Conservation (phyloP, 768 basidiomycete genomes). For the Rhodotorula taiwanensis region DNA sequence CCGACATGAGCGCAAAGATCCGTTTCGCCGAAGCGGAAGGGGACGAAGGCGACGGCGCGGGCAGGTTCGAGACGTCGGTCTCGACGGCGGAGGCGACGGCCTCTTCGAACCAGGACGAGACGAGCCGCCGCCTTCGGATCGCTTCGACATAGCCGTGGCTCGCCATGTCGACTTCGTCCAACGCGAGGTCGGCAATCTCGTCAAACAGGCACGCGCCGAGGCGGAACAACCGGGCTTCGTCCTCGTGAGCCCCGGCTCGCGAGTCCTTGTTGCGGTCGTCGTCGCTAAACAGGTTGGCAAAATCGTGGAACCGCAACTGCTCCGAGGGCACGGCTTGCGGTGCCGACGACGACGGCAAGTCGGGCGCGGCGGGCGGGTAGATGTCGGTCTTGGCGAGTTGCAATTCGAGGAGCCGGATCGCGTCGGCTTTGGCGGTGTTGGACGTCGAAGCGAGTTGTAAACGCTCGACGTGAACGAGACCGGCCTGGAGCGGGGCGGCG, state of each 20-base stretch:
- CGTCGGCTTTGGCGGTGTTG: conserved; percentile 28
- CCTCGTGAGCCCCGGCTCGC: too few species aligned
- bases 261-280: too few species aligned
- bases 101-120: conserved; percentile 78
- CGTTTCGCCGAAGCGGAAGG: conserved; percentile 30
- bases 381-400: conserved; percentile 55
- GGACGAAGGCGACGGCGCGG: conserved; percentile 46
- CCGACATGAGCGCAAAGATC: conserved; percentile 73
- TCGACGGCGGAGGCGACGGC: conserved; percentile 67
- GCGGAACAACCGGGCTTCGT: conserved; percentile 75
- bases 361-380: conserved; percentile 58
- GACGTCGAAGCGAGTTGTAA: not conserved
- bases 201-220: conserved; percentile 86
- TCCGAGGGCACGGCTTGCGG: conserved; percentile 71
- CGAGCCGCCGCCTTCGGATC: conserved; percentile 66
- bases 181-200: conserved; percentile 57
- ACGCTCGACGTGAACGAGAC: conserved; percentile 10
- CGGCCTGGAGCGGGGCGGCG: not conserved
- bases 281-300: conserved; percentile 68
- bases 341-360: conserved; percentile 68
- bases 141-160: conserved; percentile 45
- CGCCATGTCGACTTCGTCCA: conserved; percentile 41
- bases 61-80: conserved; percentile 51
- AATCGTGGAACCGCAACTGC: conserved; percentile 68
- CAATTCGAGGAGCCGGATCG: conserved; percentile 71